Conservation (phyloP, 2,329 filamentous ascomycete genomes). For the Teratosphaeria epicoccoides region DNA sequence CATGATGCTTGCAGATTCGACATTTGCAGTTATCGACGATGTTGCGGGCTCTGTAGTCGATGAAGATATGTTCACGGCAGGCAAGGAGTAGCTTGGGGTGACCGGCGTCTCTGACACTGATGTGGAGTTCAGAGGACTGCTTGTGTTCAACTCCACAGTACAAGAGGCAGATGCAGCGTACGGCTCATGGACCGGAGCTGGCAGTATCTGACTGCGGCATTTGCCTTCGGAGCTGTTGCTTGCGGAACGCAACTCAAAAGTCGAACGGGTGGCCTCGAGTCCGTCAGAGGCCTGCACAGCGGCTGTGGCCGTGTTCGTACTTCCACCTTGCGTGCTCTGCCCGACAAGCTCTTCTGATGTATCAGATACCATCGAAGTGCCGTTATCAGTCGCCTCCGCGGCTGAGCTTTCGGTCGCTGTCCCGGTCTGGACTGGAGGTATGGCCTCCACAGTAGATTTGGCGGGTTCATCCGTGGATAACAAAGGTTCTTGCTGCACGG, state of each 20-base stretch:
- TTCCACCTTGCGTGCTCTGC: not conserved
- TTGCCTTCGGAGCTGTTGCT: not conserved
- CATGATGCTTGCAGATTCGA: not conserved
- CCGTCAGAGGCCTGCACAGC: not conserved
- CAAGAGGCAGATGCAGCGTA: not conserved
- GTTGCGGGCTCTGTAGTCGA: not conserved
- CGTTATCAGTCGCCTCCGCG: not conserved
- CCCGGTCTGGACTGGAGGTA: conserved; percentile 1
- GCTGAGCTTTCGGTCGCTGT: not conserved
- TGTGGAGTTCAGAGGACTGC: not conserved
- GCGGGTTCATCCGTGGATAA: conserved; percentile 2
- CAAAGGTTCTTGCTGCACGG: conserved; percentile 3
- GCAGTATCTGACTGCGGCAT: not conserved
- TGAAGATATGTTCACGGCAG: not conserved
- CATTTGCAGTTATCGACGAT: not conserved
- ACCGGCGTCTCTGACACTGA: not conserved
- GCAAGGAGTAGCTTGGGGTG: not conserved
- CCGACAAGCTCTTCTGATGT: not conserved
- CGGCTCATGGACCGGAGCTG: not conserved
- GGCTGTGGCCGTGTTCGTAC: not conserved
- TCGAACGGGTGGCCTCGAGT: not conserved
- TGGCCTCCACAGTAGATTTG: conserved; percentile 3
- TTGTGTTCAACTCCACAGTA: not conserved
- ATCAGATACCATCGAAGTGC: not conserved
- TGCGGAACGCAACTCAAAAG: not conserved